Evolutionary conservation across 2,329 filamentous ascomycete species (phyloP).

Genomic region (Hypocreales sp.): DNA sequence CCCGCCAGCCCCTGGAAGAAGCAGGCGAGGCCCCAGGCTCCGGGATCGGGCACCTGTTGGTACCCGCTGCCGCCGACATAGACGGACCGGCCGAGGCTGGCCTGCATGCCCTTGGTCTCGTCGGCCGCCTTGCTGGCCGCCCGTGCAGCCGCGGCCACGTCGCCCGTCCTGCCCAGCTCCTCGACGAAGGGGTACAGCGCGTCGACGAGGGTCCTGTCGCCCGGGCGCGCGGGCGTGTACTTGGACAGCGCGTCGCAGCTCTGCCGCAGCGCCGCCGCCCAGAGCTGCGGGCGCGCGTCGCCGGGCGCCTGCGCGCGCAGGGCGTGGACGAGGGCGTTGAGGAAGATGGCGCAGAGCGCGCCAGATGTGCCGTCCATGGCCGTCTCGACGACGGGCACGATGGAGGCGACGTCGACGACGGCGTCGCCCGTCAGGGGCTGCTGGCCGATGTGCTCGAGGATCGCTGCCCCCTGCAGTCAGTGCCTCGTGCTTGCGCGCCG

Average conservation of each 20-base stretch:
- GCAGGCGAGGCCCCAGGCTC: conserved; percentile 58
- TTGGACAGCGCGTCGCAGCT: conserved; percentile 56
- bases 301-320: conserved; percentile 27
- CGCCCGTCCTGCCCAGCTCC: conserved; percentile 46
- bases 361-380: conserved; percentile 48
- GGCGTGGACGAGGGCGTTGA: conserved; percentile 65
- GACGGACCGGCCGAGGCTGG: conserved; percentile 53
- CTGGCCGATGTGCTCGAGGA: conserved; percentile 32
- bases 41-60: conserved; percentile 41
- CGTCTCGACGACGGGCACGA: conserved; percentile 38
- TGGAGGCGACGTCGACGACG: conserved; percentile 33
- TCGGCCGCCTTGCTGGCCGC: conserved; percentile 65
- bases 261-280: conserved; percentile 52
- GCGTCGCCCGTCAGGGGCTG: conserved; percentile 32
- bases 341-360: conserved; percentile 62
- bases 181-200: conserved; percentile 79
- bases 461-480: too few relatives aligned
- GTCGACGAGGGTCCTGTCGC: conserved; percentile 83
- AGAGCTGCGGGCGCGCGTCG: conserved; percentile 22
- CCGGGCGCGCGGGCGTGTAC: conserved; percentile 81
- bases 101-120: conserved; percentile 81
- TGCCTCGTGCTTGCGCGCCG: too few relatives aligned
- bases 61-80: conserved; percentile 29
- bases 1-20: conserved; percentile 68
- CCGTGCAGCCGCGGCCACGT: conserved; percentile 56